Evolutionary conservation across 768 basidiomycete genomes (phyloP).

Genomic region (Pleurotus sapidus): DNA sequence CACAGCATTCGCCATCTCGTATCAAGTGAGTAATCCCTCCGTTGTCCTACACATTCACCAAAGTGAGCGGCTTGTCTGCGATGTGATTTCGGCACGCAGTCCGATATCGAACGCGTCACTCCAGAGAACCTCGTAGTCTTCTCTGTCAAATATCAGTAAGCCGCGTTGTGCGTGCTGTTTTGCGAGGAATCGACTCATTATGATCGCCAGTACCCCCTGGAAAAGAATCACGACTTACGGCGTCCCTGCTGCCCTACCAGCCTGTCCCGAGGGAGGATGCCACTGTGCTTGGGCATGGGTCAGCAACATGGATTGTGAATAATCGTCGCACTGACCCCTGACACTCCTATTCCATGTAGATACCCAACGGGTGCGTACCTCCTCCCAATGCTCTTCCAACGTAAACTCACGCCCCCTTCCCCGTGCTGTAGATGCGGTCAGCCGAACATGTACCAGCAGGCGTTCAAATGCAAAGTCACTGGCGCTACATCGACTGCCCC

Average conservation of each 20-base stretch:
- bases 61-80: no score
- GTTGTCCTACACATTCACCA: no score
- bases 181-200: background rate
- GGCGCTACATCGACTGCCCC: slow-evolving; percentile 35
- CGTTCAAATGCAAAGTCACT: slow-evolving; percentile 42
- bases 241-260: slow-evolving; percentile 46
- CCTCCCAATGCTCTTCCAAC: background rate
- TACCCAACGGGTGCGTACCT: slow-evolving; percentile 36
- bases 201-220: slow-evolving; percentile 44
- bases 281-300: slow-evolving; percentile 59
- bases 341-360: slow-evolving; percentile 13
- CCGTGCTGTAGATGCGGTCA: slow-evolving; percentile 39
- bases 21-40: slow-evolving; percentile 28
- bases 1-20: slow-evolving; percentile 55
- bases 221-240: slow-evolving; percentile 43
- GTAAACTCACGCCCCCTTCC: background rate
- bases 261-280: slow-evolving; percentile 48
- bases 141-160: slow-evolving; percentile 46
- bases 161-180: background rate
- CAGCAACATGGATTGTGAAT: slow-evolving; percentile 9
- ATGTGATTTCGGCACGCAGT: no score
- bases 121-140: slow-evolving; percentile 50
- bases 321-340: background rate
- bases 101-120: slow-evolving; percentile 43
- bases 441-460: slow-evolving; percentile 41